A percentile compares a stretch with the other conserved stretches of the same genome.
These are phyloP conservation scores for Blastocystis sp. DNA, from an alignment of 352 stramenopile genomes.

Conservation along the genomic window DNA sequence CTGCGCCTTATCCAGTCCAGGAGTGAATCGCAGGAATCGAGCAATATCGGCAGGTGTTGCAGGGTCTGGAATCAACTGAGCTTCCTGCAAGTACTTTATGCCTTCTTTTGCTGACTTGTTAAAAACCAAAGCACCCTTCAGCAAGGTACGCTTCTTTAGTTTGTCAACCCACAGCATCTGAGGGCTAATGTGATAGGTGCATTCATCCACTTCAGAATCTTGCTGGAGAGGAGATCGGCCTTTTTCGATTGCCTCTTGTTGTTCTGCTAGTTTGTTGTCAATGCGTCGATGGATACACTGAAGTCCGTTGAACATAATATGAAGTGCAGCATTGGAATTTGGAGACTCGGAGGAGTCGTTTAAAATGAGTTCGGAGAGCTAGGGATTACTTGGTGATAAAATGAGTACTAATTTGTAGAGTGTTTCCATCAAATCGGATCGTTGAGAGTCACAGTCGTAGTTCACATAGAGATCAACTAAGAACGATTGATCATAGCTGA, in stretches of 20 bases:
- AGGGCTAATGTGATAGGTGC: slow-evolving; percentile 16
- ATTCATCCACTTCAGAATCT: neutral
- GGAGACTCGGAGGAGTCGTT: neutral
- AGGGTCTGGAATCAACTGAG: slow-evolving; percentile 19
- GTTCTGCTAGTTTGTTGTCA: slow-evolving; percentile 5
- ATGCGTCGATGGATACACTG: slow-evolving; percentile 43
- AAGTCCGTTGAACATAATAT: slow-evolving; percentile 43
- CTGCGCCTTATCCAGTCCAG: slow-evolving; percentile 81
- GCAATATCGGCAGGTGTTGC: slow-evolving; percentile 34
- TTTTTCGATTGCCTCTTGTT: slow-evolving; percentile 18
- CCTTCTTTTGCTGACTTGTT: slow-evolving; percentile 52
- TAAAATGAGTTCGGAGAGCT: slow-evolving; percentile 43
- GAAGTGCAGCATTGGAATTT: neutral
- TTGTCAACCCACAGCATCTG: slow-evolving; percentile 59
- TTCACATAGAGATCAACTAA: slow-evolving; percentile 63
- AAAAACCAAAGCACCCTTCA: slow-evolving; percentile 51
- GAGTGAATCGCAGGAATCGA: slow-evolving; percentile 82
- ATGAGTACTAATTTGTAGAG: slow-evolving; percentile 34
- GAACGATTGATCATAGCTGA: slow-evolving; percentile 56
- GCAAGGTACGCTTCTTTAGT: slow-evolving; percentile 54
- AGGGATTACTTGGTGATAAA: neutral
- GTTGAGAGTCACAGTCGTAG: slow-evolving; percentile 63
- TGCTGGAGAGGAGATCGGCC: neutral
- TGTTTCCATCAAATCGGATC: slow-evolving; percentile 60
- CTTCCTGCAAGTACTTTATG: slow-evolving; percentile 56